Evolutionary conservation across 106 monocot genomes (phyloP), one percentile per base, ranked within the genome.

Genomic region (Chionographis japonica): DNA sequence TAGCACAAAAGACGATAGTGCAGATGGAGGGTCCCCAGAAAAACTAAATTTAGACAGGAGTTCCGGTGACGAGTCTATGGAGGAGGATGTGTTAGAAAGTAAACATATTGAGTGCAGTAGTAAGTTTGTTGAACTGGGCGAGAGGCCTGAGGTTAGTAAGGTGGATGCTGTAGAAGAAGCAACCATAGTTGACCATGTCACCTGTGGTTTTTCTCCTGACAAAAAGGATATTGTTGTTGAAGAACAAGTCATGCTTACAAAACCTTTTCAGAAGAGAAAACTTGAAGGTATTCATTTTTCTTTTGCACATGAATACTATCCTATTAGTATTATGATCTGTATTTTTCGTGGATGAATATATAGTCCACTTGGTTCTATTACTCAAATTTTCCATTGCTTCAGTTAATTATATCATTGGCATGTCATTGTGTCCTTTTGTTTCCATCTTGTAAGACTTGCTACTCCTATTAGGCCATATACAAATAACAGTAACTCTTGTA

Each of bases 31-130:
- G 43, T 83, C 79, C 36, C 83, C 77, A 58, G 82, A 93, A 76
- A 93, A 93, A 74, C 59, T 93, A 67, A 93, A 93, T 71, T 76
- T 89, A 79, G 93, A 93, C 72, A 81, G 84, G 79, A 89, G 86
- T 73, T 87, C 93, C 19, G 79, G 86, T 72, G 89, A 86, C 66
- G 89, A 89, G 15, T 94, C 84, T 54, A 73, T 86, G 84, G 93
- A 94, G 60, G 89, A 86, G 56, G 93, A 84, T 87, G 73, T 86
- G 40, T 56, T 77, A 38, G 93, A 86, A 11, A 81, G 43, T 58
- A 89, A 84, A 69, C 75, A 75, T 50, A 43, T 78, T 55, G 81
- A 89, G 3, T 52, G 65, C 56, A 77, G 69, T 13, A 78, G 37
- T 11, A 79, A 82, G 12, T 68, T 51, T 43, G 61, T 64, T 58